Evolutionary conservation across 768 basidiomycete genomes (phyloP), one percentile per base, ranked within the genome.

Genomic region (Hebeloma cylindrosporum): DNA sequence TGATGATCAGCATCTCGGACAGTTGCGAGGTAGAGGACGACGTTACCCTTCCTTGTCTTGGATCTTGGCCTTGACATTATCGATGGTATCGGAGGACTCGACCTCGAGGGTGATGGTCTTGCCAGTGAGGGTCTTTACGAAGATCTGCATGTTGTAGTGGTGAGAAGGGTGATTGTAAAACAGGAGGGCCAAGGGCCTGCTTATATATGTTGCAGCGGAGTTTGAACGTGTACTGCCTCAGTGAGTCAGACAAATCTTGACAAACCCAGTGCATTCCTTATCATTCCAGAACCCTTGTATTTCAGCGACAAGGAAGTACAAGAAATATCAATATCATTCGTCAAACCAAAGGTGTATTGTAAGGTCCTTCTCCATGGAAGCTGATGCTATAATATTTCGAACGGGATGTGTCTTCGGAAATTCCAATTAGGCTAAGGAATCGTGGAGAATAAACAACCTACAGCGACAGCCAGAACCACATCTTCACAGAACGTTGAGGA

Each of bases 341-440:
- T 87, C 82, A 44, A 73, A 69, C 93, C 93, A 96, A 11, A 97
- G 55, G 41, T 84, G 77, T 57, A 97, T 88, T 4, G 82, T 83
- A 48, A 88, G 66, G 55, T 95, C 93, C 53, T 91, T 91, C 54
- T 93, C 92, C 77, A 90, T 83, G 7, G 84, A 79, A n/a, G 88
- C 90, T 3, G 91, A 90, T 5, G 91, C 93, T 50, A 97, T 85
- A 43, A 87, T 81, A 34, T 72, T 75, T 40, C 70, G 75, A 16
- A 70, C 74, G 1, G 93, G 93, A 65, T 94, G 90, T 2, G 83
- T 77, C 92, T 94, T 46, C 17, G 44, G 52, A 50, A 23, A 39
- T 38, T 17, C 14, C 37, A 28, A 42, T 28, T 16, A 22, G 27
- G 10, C 18, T 22, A 43, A n/a, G 13, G 38, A 11, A 16, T 7